These are phyloP conservation scores for Phytophthora chlamydospora DNA, from an alignment of 352 stramenopile species.

Conservation along the genomic window DNA sequence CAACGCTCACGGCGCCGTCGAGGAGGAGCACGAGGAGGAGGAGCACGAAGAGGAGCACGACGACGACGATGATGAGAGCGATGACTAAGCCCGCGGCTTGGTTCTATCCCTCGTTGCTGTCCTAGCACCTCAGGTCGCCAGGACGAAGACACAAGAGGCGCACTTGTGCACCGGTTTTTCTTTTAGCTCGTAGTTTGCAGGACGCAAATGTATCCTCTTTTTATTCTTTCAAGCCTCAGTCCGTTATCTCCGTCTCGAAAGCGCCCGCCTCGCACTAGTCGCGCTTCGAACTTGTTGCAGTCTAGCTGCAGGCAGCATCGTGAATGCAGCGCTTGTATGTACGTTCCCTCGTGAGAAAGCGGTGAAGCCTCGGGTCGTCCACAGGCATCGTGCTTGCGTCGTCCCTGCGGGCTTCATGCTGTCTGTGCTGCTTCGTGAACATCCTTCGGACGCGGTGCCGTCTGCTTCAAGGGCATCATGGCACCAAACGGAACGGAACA, in stretches of 20 bases:
- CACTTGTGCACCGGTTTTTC: slow-evolving; percentile 11
- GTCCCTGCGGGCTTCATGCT: background rate
- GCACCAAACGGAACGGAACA: slow-evolving; percentile 26
- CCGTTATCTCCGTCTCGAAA: slow-evolving; percentile 8
- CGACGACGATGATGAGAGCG: slow-evolving; percentile 66
- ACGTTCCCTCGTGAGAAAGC: no score
- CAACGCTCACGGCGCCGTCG: slow-evolving; percentile 63
- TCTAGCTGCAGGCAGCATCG: background rate
- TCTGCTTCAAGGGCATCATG: slow-evolving; percentile 26
- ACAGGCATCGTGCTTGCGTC: background rate
- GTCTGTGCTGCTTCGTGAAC: background rate
- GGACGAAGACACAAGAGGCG: slow-evolving; percentile 9
- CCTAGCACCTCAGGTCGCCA: background rate
- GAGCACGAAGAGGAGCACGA: slow-evolving; percentile 78
- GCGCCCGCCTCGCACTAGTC: slow-evolving; percentile 8
- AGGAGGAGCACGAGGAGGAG: slow-evolving; percentile 44
- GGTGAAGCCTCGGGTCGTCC: no score
- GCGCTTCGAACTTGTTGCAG: slow-evolving; percentile 4
- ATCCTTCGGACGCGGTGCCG: background rate
- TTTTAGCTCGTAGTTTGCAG: slow-evolving; percentile 44
- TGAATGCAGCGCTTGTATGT: no score
- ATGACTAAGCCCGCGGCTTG: slow-evolving; percentile 34
- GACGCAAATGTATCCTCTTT: slow-evolving; percentile 36
- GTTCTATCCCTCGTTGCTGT: background rate
- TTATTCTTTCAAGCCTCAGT: slow-evolving; percentile 43